These are phyloP conservation scores for Myxozyma mucilagina DNA, from an alignment of 805 yeast genomes.

Conservation along the genomic window DNA sequence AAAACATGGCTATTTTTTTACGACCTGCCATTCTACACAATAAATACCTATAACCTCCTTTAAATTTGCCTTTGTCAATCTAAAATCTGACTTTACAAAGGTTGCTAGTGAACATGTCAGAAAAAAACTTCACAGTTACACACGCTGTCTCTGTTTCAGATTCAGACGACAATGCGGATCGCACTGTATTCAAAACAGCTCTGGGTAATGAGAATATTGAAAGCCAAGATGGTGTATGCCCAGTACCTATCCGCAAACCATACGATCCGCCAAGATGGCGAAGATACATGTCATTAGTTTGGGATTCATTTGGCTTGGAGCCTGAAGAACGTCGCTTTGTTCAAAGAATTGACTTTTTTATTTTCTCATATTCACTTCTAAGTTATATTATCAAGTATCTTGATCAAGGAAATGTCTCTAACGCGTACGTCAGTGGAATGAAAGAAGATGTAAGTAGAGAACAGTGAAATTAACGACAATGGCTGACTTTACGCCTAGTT, in stretches of 20 bases:
- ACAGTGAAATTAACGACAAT: background rate
- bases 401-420: slow-evolving; percentile 58
- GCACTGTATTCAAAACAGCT: too few species aligned
- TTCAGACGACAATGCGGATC: too few species aligned
- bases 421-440: slow-evolving; percentile 70
- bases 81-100: too few species aligned
- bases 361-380: slow-evolving; percentile 56
- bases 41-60: too few species aligned
- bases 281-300: background rate
- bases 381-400: slow-evolving; percentile 70
- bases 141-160: too few species aligned
- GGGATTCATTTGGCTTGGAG: slow-evolving; percentile 5
- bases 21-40: too few species aligned
- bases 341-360: slow-evolving; percentile 55
- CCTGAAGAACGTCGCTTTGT: slow-evolving; percentile 50
- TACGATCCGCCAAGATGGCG: slow-evolving; percentile 12
- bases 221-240: too few species aligned
- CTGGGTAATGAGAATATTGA: too few species aligned
- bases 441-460: slow-evolving; percentile 42
- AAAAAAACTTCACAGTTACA: too few species aligned
- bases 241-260: background rate
- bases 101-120: too few species aligned
- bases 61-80: too few species aligned
- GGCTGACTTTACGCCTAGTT: slow-evolving; percentile 40
- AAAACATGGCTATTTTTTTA: too few species aligned